Percentiles rank a stretch among this genome's conserved stretches.
Conservation (phyloP, 169 alveolate species). For the Neospora caninum region DNA sequence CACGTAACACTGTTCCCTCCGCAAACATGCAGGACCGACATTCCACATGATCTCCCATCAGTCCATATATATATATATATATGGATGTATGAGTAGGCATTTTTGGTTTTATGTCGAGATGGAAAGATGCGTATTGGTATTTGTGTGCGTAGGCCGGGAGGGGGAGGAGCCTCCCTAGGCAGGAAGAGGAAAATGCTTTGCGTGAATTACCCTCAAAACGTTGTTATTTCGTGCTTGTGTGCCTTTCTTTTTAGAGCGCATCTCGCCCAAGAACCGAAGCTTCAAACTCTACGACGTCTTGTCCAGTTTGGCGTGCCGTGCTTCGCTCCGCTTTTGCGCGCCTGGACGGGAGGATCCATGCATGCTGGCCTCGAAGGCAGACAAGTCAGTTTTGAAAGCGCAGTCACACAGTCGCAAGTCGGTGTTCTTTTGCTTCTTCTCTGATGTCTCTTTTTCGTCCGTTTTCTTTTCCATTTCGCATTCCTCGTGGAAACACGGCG, state of each 20-base stretch:
- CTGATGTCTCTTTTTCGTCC: not conserved
- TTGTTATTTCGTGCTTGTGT: not conserved
- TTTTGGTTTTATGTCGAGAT: too few species aligned
- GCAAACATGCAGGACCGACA: not conserved
- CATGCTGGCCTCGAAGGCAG: conserved; percentile 32
- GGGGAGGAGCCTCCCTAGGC: too few species aligned
- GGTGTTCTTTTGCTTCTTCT: not conserved
- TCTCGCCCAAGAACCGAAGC: not conserved
- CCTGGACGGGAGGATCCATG: conserved; percentile 38
- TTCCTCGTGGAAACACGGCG: not conserved
- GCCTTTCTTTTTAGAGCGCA: not conserved
- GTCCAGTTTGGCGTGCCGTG: conserved; percentile 22
- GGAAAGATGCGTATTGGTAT: too few species aligned
- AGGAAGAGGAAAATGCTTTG: too few species aligned
- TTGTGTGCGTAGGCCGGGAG: too few species aligned
- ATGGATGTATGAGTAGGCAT: not conserved
- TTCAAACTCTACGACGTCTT: not conserved
- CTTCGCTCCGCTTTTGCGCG: conserved; percentile 10
- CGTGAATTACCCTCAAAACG: too few species aligned
- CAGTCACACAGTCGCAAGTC: not conserved
- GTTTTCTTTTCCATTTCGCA: not conserved
- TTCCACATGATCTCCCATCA: not conserved
- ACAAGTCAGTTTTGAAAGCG: not conserved
- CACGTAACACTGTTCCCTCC: not conserved
- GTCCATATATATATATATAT: not conserved